Conservation (phyloP, 148 eudicot species). For the Fagopyrum tataricum region DNA sequence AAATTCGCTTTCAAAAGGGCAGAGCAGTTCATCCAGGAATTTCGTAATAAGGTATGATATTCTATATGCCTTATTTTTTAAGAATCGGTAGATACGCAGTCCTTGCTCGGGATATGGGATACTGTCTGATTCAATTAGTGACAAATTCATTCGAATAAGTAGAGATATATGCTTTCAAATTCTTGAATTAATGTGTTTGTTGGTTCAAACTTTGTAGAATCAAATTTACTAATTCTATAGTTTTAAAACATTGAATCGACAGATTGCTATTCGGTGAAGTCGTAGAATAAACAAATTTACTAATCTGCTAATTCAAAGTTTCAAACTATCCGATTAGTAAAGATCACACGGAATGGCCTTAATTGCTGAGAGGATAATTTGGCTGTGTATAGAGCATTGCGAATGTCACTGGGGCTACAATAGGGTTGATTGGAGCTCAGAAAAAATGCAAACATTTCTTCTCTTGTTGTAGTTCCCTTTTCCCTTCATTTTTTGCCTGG, state of each 20-base stretch:
- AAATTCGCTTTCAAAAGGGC: slow-evolving; percentile 61
- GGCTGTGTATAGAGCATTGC: background rate
- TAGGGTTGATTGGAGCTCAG: background rate
- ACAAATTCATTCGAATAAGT: background rate
- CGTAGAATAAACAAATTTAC: too few relatives aligned
- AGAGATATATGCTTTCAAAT: background rate
- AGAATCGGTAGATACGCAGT: background rate
- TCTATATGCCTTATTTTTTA: background rate
- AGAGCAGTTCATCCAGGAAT: slow-evolving; percentile 63
- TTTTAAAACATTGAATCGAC: too few relatives aligned
- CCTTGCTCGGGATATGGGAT: background rate
- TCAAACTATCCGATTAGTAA: too few relatives aligned
- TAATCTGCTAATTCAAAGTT: too few relatives aligned
- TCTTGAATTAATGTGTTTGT: background rate
- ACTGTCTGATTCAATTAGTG: background rate
- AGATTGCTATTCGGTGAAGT: too few relatives aligned
- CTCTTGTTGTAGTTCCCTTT: too few relatives aligned
- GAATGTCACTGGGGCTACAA: background rate
- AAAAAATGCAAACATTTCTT: too few relatives aligned
- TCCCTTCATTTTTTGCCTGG: background rate
- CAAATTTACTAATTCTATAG: too few relatives aligned
- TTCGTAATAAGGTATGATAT: slow-evolving; percentile 42
- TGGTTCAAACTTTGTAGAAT: background rate
- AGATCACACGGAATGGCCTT: background rate
- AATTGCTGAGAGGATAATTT: background rate